A percentile compares a stretch with the other conserved stretches of the same genome.
Evolutionary conservation across 2,329 filamentous ascomycete species (phyloP).

Genomic region (Pestalotiopsis sp.): DNA sequence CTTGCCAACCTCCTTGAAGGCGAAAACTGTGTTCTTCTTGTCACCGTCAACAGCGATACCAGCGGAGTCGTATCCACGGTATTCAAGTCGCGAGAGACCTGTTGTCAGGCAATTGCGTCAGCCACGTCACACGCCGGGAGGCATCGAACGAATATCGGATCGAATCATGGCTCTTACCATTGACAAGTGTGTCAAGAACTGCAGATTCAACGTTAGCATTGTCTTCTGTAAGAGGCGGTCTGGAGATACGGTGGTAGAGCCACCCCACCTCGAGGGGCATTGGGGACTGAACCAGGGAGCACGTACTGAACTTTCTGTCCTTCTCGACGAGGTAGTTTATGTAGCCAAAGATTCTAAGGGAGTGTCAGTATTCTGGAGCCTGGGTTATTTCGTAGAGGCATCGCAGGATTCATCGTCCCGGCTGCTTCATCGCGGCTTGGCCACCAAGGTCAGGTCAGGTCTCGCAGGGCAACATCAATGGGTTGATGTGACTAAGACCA

Average conservation of each 20-base stretch:
- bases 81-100: constrained; percentile 95
- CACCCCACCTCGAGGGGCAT: neutral
- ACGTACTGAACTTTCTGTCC: constrained; percentile 79
- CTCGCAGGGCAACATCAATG: neutral
- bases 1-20: constrained; percentile 99
- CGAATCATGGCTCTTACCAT: constrained; percentile 63
- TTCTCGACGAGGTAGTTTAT: constrained; percentile 99
- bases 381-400: neutral
- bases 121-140: neutral
- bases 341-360: constrained; percentile 79
- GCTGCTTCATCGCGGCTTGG: neutral
- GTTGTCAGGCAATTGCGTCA: constrained; percentile 17
- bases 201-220: neutral
- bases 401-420: neutral
- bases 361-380: neutral
- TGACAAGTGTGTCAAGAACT: constrained; percentile 89
- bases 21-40: constrained; percentile 97
- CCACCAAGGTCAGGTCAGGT: neutral
- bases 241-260: neutral
- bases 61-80: constrained; percentile 97
- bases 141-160: neutral
- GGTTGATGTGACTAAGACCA: neutral
- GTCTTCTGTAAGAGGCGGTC: neutral
- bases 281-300: neutral
- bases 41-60: constrained; percentile 95